These are phyloP conservation scores for Chrysophaeum taylorii DNA, from an alignment of 352 stramenopile genomes.

Conservation along the genomic window DNA sequence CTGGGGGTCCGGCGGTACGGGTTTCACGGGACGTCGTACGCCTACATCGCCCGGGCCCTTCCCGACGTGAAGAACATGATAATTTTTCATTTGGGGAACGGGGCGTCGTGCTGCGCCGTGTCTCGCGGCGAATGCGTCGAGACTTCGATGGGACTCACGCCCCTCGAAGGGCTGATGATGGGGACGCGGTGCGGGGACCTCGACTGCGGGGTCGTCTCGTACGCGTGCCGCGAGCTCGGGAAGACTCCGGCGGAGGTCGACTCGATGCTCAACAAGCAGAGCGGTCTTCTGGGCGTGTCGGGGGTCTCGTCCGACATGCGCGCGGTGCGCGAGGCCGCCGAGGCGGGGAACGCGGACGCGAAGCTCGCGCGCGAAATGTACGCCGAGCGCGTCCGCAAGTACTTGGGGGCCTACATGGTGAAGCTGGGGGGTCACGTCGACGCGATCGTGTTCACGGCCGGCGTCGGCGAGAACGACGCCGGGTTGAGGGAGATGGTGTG, in stretches of 20 bases:
- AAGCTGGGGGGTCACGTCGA: slow-evolving; percentile 56
- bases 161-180: slow-evolving; percentile 71
- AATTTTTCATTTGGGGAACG: slow-evolving; percentile 71
- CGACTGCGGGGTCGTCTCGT: slow-evolving; percentile 64
- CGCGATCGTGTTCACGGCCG: slow-evolving; percentile 71
- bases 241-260: slow-evolving; percentile 63
- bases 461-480: slow-evolving; percentile 59
- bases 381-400: slow-evolving; percentile 67
- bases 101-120: slow-evolving; percentile 64
- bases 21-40: slow-evolving; percentile 74
- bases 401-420: slow-evolving; percentile 63
- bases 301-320: slow-evolving; percentile 63
- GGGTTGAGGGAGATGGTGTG: neutral
- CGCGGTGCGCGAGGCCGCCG: slow-evolving; percentile 54
- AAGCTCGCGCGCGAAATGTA: slow-evolving; percentile 64
- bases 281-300: slow-evolving; percentile 60
- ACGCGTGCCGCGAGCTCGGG: slow-evolving; percentile 49
- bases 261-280: slow-evolving; percentile 75
- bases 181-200: slow-evolving; percentile 68
- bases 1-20: slow-evolving; percentile 69
- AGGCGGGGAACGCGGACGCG: slow-evolving; percentile 42
- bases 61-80: slow-evolving; percentile 56
- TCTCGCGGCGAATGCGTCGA: slow-evolving; percentile 60
- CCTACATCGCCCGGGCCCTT: slow-evolving; percentile 54
- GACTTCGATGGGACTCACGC: slow-evolving; percentile 75